Evolutionary conservation across 768 basidiomycete genomes (phyloP).

Genomic region (Panaeolus papilionaceus): DNA sequence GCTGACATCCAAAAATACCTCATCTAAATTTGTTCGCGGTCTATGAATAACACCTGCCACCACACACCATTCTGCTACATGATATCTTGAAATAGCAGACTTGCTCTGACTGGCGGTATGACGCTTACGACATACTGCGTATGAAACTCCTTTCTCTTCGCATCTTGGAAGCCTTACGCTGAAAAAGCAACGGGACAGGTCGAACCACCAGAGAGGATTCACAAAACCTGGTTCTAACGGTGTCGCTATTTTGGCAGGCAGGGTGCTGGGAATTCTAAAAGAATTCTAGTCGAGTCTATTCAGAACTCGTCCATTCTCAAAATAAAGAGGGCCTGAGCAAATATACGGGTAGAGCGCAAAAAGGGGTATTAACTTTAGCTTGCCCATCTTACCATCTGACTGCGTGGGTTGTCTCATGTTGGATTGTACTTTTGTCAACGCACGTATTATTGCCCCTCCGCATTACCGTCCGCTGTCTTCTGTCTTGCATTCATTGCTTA

Average conservation of each 20-base stretch:
- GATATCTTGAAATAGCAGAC: background rate
- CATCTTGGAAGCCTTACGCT: background rate
- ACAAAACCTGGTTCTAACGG: slow-evolving; percentile 1
- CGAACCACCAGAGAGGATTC: slow-evolving; percentile 3
- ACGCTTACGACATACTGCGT: slow-evolving; percentile 12
- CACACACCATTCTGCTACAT: slow-evolving; percentile 5
- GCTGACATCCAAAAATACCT: slow-evolving; percentile 5
- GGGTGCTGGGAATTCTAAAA: slow-evolving; percentile 4
- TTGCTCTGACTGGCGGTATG: slow-evolving; percentile 4
- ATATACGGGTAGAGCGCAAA: slow-evolving; percentile 7
- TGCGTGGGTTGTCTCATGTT: slow-evolving; percentile 14
- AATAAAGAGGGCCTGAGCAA: slow-evolving; percentile 13
- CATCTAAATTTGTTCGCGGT: background rate
- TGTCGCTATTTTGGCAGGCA: background rate
- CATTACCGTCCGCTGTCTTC: slow-evolving; percentile 1
- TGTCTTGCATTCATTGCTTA: slow-evolving; percentile 4
- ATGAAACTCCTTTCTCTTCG: background rate
- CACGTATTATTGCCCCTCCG: background rate
- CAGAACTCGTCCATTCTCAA: slow-evolving; percentile 10
- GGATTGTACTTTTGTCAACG: slow-evolving; percentile 11
- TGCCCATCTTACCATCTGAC: slow-evolving; percentile 11
- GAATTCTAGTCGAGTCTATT: slow-evolving; percentile 12
- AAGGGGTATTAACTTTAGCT: slow-evolving; percentile 10
- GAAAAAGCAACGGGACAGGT: background rate
- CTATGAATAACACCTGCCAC: slow-evolving; percentile 13